Evolutionary conservation across 169 alveolate species (phyloP).

Genomic region (Eimeria praecox): DNA sequence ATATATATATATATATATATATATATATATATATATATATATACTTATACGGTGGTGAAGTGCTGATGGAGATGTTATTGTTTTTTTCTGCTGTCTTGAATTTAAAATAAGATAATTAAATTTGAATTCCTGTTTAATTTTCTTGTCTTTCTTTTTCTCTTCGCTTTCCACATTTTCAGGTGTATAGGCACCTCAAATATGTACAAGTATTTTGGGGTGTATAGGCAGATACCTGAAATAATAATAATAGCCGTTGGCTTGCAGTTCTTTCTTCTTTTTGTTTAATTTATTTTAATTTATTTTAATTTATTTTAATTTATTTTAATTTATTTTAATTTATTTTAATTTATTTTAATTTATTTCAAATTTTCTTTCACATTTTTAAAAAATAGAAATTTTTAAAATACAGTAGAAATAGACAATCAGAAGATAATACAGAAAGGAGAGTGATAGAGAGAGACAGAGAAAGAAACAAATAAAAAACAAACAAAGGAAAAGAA

Average conservation of each 20-base stretch:
- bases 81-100: neutral
- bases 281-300: neutral
- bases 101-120: neutral
- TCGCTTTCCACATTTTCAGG: neutral
- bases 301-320: neutral
- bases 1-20: neutral
- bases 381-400: slow-evolving; percentile 62
- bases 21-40: neutral
- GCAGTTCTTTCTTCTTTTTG: neutral
- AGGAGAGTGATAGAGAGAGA: no score
- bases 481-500: no score
- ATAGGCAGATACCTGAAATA: neutral
- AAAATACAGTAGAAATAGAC: slow-evolving; percentile 17
- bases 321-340: neutral
- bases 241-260: neutral
- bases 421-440: neutral
- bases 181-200: no score
- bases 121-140: neutral
- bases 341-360: neutral
- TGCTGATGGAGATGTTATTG: neutral
- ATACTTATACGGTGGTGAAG: neutral
- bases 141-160: neutral
- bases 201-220: no score
- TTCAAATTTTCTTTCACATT: neutral
- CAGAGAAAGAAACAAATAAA: neutral